Percentiles rank a stretch among this genome's conserved stretches.
Conservation (phyloP, 768 basidiomycete genomes). For the Tylopilus intermedius region DNA sequence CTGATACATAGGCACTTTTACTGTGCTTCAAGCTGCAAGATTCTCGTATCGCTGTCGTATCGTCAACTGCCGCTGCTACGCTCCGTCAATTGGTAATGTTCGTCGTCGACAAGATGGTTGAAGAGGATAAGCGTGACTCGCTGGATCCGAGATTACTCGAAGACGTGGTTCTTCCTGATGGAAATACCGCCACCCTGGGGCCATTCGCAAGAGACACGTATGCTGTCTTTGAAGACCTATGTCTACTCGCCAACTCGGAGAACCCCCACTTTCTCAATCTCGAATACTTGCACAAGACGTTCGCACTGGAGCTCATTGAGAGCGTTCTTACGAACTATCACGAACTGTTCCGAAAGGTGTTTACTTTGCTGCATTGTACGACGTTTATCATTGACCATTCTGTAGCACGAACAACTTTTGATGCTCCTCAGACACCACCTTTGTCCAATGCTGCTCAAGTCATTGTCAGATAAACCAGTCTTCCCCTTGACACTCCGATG, state of each 20-base stretch:
- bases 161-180: slow-evolving; percentile 64
- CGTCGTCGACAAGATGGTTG: slow-evolving; percentile 89
- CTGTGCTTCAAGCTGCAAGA: slow-evolving; percentile 95
- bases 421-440: slow-evolving; percentile 87
- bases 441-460: slow-evolving; percentile 82
- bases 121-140: slow-evolving; percentile 55
- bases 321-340: slow-evolving; percentile 93
- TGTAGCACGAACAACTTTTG: slow-evolving; percentile 75
- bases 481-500: slow-evolving; percentile 90
- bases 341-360: slow-evolving; percentile 74
- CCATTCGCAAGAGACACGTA: slow-evolving; percentile 83
- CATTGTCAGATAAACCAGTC: slow-evolving; percentile 72
- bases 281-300: slow-evolving; percentile 82
- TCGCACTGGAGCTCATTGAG: slow-evolving; percentile 95
- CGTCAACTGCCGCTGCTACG: slow-evolving; percentile 94
- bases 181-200: slow-evolving; percentile 54
- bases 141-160: slow-evolving; percentile 13
- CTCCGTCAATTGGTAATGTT: slow-evolving; percentile 97
- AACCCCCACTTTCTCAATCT: slow-evolving; percentile 79
- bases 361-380: slow-evolving; percentile 5
- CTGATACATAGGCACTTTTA: slow-evolving; percentile 64
- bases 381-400: slow-evolving; percentile 1
- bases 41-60: slow-evolving; percentile 92
- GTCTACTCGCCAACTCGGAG: slow-evolving; percentile 79
- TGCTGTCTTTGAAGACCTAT: slow-evolving; percentile 88